These are phyloP conservation scores for Schwanniomyces etchellsii DNA, from an alignment of 1,139 yeast genomes.

Conservation along the genomic window DNA sequence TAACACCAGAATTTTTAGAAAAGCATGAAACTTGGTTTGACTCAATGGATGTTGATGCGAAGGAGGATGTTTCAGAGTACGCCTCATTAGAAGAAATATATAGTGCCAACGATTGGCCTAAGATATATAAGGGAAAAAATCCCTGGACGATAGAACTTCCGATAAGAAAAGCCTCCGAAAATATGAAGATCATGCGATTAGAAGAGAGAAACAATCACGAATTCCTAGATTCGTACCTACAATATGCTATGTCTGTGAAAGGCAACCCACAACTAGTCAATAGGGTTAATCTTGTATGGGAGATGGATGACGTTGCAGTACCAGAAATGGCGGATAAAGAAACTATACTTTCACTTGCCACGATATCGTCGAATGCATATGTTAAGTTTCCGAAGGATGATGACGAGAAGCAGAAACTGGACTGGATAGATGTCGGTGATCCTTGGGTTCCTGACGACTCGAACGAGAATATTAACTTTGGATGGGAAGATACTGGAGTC, in stretches of 20 bases:
- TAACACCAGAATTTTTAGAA: conserved; percentile 32
- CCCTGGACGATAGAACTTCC: conserved; percentile 40
- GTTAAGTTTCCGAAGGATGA: conserved; percentile 72
- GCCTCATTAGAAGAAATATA: conserved; percentile 23
- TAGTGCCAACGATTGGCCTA: conserved; percentile 36
- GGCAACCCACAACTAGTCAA: conserved; percentile 40
- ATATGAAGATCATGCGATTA: conserved; percentile 39
- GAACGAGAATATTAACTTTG: conserved; percentile 45
- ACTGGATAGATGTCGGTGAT: conserved; percentile 79
- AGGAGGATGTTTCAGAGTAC: not conserved
- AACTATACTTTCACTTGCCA: conserved; percentile 70
- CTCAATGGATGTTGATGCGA: conserved; percentile 6
- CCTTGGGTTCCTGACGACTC: conserved; percentile 46
- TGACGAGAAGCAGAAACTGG: conserved; percentile 42
- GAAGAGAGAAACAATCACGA: conserved; percentile 55
- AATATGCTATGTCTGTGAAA: conserved; percentile 44
- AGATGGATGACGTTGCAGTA: conserved; percentile 38
- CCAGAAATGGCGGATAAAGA: conserved; percentile 75
- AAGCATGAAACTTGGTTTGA: conserved; percentile 1
- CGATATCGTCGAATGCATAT: conserved; percentile 89
- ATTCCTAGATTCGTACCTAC: conserved; percentile 59
- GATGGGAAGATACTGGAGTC: conserved; percentile 83
- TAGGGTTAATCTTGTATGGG: conserved; percentile 53
- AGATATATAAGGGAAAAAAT: conserved; percentile 24
- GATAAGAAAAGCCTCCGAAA: conserved; percentile 11